Evolutionary conservation across 129 eudicot genomes (phyloP), one percentile per base, ranked within the genome.

Genomic region (Flaveria ramosissima): DNA sequence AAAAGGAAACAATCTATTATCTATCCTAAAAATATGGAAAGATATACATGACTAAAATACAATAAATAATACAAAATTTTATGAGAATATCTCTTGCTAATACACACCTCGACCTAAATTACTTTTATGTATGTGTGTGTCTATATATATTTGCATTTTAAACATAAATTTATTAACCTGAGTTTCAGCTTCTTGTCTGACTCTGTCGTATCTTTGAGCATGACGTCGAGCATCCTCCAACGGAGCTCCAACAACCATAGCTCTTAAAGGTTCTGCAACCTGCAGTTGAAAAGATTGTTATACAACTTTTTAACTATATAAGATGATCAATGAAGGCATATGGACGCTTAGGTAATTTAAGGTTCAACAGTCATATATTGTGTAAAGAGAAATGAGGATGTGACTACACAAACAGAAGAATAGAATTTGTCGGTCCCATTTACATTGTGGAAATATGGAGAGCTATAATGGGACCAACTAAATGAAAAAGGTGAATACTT

Each of bases 151-250:
- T 19, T 19, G 63, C 30, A 56, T 70, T 66, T 82, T 19, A 52
- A 16, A 69, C 27, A 13, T 62, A 51, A 73, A 13, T 64, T 50
- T 80, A 56, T 55, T 73, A 78, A 93, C 98, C 98, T 93, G 98
- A 82, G 96, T 71, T 89, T 93, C 98, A 64, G 96, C 86, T 76
- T 90, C 98, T 83, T 93, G 98, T 81, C 97, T 86, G 84, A 89
- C 84, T 84, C 89, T 81, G 70, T 93, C 93, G 60, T 89, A 93
- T 67, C 89, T 87, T 80, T 90, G 98, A 63, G 98, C 92, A 84
- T 88, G 98, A 79, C 89, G 97, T 6, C 98, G 91, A 66, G 98
- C 98, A 83, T 93, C 95, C 82, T 93, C 98, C 81, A 93, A 74
- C 32, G 98, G 88, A 79, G 96, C 90, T 77, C 98, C 98, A 72